Base-by-base conservation (phyloP, 2,329 filamentous ascomycete genomes). In the Shiraia sp. region DNA sequence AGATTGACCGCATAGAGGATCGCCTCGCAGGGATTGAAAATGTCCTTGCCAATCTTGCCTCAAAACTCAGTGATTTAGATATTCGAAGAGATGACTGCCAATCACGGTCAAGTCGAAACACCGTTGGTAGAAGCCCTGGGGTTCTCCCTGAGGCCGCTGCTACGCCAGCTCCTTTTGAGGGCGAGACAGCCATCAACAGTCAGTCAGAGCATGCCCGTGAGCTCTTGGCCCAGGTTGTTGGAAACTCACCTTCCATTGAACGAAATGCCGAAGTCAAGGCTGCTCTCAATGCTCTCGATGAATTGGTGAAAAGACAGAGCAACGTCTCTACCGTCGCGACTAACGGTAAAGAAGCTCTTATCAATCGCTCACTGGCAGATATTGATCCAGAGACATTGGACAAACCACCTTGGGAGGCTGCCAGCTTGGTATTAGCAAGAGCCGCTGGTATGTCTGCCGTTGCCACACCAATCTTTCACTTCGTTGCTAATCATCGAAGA, bases 1-100 rank as follows among this genome's bases (percentile, higher is more conserved):
- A 79, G 57, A 77, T 80, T 34, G 76, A 79, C 45, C 55, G 73
- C 10, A 78, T 80, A 36, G 76, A 78, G 51, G 71, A 75, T 22
- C 71, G 76, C 12, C 61, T 80, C 7, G 67, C 68, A 6, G 67
- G 68, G n/a, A 77, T 80, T 28, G 76, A 79, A 47, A 53, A 62
- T 34, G 59, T 72, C 8, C 58, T 76, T 10, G 65, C 70, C 26
- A 61, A 45, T 17, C 62, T 72, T 16, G 61, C 67, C 7, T 49
- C 57, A 35, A 59, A 59, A 56, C 45, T 68, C 15, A 47, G 53
- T 8, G 53, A 55, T 34, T 33, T 66, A 6, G 59, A 65, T 24
- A 16, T 66, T 12, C 44, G 42, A 7, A 53, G 46, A 39, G 58
- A 60, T 22, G 45, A 40, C 22, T 58, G 53, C 45, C 58, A 63